phyloP scores from a whole-genome alignment of 2,329 filamentous ascomycete genomes.

The Zarea fungicola region DNA sequence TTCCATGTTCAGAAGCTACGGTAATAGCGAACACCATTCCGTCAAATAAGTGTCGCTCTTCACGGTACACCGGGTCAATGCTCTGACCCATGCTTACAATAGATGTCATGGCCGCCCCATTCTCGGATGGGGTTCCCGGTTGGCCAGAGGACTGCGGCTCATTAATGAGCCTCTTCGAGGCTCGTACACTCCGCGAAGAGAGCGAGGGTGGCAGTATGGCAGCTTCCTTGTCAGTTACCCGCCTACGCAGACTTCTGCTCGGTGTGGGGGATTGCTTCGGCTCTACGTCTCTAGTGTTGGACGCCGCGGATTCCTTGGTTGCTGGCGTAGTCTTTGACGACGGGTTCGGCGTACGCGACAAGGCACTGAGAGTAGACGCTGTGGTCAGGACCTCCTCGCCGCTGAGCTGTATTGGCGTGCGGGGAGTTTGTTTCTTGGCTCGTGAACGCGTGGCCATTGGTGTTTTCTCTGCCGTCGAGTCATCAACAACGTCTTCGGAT shows the following conservation, averaged over 20 bases:
- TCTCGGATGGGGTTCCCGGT: conserved; percentile 1
- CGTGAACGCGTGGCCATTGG: conserved; percentile 3
- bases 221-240: neutral
- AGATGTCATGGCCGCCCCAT: neutral
- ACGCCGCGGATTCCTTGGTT: conserved; percentile 27
- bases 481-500: neutral
- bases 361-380: conserved; percentile 28
- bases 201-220: neutral
- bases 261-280: conserved; percentile 21
- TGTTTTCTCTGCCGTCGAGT: neutral
- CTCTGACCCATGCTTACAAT: conserved; percentile 24
- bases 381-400: conserved; percentile 1
- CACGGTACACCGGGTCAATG: conserved; percentile 20
- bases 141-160: conserved; percentile 7
- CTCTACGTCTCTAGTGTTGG: conserved; percentile 20
- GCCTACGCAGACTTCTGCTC: conserved; percentile 11
- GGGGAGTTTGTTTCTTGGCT: neutral
- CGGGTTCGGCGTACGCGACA: conserved; percentile 34
- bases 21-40: conserved; percentile 88
- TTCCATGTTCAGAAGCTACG: conserved; percentile 46
- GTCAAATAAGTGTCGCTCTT: conserved; percentile 51
- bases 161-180: neutral
- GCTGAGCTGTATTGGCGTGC: neutral
- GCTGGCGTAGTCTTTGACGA: conserved; percentile 33
- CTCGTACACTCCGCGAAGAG: conserved; percentile 3